Evolutionary conservation across 257 asterid genomes (phyloP).

Genomic region (Solanum etuberosum): DNA sequence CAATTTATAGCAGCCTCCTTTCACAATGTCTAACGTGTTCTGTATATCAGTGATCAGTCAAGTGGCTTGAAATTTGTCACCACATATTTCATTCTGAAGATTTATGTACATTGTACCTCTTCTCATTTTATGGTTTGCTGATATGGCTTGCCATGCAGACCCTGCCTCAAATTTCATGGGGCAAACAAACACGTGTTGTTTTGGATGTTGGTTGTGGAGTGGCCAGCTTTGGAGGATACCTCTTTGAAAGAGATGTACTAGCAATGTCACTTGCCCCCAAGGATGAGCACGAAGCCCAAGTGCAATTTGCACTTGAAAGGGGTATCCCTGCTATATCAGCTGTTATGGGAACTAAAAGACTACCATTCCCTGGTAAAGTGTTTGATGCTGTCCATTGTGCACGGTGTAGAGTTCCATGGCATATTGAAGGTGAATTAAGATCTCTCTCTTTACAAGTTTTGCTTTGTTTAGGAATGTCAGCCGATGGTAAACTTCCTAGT

Average conservation of each 20-base stretch:
- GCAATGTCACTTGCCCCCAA: constrained; percentile 28
- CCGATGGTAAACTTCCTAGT: background rate
- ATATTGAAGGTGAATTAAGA: constrained; percentile 9
- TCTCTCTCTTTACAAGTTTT: background rate
- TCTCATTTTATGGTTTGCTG: background rate
- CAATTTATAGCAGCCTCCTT: background rate
- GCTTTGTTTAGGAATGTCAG: background rate
- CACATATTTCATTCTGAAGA: background rate
- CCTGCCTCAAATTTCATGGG: constrained; percentile 17
- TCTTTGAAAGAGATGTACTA: constrained; percentile 20
- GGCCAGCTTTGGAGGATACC: constrained; percentile 26
- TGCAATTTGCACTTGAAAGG: constrained; percentile 21
- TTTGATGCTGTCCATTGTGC: constrained; percentile 26
- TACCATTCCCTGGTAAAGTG: constrained; percentile 16
- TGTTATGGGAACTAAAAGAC: constrained; percentile 19
- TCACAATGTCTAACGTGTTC: background rate
- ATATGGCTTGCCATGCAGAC: constrained; percentile 6
- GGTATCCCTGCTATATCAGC: constrained; percentile 20
- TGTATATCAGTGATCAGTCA: background rate
- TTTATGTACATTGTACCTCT: background rate
- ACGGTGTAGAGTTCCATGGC: constrained; percentile 26
- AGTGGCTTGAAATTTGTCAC: background rate
- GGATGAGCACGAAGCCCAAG: constrained; percentile 30
- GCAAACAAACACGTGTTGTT: constrained; percentile 15
- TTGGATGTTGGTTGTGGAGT: constrained; percentile 31